Conservation (phyloP, 2,329 filamentous ascomycete genomes). For the Claviceps maximensis region DNA sequence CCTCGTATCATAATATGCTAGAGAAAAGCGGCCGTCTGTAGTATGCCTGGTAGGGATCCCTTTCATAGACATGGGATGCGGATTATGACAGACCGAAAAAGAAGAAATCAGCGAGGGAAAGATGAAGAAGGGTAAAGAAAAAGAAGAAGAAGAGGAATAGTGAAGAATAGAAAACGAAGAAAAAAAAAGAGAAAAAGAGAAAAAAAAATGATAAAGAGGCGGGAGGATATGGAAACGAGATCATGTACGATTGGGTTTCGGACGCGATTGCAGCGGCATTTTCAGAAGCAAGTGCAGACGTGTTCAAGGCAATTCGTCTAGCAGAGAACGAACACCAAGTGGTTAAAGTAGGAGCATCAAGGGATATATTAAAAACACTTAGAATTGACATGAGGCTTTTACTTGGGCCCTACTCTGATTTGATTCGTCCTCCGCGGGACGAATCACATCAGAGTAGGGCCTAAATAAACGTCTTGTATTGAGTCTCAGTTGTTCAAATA, state of each 20-base stretch:
- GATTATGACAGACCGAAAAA: background rate
- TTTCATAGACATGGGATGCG: background rate
- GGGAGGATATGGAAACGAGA: background rate
- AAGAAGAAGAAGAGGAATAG: background rate
- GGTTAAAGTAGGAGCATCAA: too few relatives aligned
- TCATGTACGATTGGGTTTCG: background rate
- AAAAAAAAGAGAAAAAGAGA: background rate
- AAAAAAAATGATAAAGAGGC: background rate
- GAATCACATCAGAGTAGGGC: too few relatives aligned
- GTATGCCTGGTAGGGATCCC: conserved; percentile 7
- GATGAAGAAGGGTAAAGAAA: background rate
- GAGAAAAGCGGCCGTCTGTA: conserved; percentile 9
- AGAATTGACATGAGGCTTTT: too few relatives aligned
- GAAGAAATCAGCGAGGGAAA: too few relatives aligned
- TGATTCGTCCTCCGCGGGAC: too few relatives aligned
- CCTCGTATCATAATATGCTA: background rate
- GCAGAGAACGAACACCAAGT: too few relatives aligned
- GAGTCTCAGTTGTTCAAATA: too few relatives aligned
- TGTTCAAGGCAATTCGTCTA: too few relatives aligned
- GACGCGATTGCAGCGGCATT: background rate
- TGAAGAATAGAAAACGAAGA: background rate
- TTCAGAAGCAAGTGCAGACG: too few relatives aligned
- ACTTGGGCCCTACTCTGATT: too few relatives aligned
- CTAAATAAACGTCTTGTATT: too few relatives aligned
- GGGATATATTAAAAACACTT: too few relatives aligned